Base-by-base conservation (phyloP, 805 yeast species). In the Yarrowia divulgata region DNA sequence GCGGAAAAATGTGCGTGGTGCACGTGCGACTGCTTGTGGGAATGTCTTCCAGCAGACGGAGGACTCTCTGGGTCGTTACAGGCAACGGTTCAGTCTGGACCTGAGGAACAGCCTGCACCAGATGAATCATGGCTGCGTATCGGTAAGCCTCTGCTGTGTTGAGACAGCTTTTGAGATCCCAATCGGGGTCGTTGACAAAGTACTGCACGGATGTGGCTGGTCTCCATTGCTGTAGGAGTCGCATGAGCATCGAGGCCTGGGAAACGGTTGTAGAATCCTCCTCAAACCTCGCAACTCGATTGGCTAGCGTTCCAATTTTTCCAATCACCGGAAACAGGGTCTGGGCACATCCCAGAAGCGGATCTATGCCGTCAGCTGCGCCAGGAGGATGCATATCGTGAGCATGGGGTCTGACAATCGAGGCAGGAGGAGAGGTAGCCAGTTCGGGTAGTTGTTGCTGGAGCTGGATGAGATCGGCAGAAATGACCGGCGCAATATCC, bases 61-160 rank as follows among this genome's bases (percentile, higher is more conserved):
- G 78, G 3, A 88, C 85, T 72, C 86, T 86, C 72, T 85, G 87
- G 0, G 91, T 89, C 40, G 87, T 75, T 66, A 81, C 84, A 69
- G 83, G 86, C 1, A 89, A 83, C 9, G 85, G 76, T 46, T 79
- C 75, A 9, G 86, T 84, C 10, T 90, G 89, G 18, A 88, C 82
- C 71, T 88, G 90, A 0, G 92, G 91, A 4, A 88, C 90, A 0
- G 90, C 88, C 74, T 88, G 91, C 75, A 87, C 90, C 39, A 88
- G 76, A 73, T 86, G 87, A 23, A 88, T 74, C 46, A 88, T 75
- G 0, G 90, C 81, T 0, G 90, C 83, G 75, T 81, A 86, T 48
- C 90, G 75, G 75, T 88, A 88, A 0, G 91, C 88, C 73, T 88
- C 91, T 1, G 91, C 91, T 0, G 91, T 88, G 1, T 90, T 85